These are phyloP conservation scores for Darksidea phi DNA, from an alignment of 495 filamentous ascomycete genomes.

Conservation along the genomic window DNA sequence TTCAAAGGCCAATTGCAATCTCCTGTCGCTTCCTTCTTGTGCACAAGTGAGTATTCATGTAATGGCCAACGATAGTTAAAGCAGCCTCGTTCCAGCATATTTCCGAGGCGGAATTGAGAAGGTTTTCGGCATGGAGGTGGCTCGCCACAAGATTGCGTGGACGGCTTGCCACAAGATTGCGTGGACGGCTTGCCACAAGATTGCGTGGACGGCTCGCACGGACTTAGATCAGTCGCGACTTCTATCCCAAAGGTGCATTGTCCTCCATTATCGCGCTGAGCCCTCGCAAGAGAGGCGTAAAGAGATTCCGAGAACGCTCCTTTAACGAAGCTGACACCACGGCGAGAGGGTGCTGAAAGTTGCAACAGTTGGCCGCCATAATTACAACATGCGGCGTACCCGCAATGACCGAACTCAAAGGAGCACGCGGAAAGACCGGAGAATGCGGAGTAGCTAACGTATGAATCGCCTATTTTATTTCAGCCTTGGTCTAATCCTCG, in stretches of 20 bases:
- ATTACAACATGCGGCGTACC: conserved; percentile 9
- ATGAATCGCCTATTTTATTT: conserved; percentile 4
- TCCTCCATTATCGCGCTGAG: conserved; percentile 3
- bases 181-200: neutral
- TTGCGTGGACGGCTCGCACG: neutral
- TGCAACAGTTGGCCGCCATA: conserved; percentile 11
- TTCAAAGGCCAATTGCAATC: neutral
- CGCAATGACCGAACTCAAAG: conserved; percentile 10
- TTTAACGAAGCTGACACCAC: conserved; percentile 12
- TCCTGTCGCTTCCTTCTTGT: neutral
- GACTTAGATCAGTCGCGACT: neutral
- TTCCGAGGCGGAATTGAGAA: conserved; percentile 5
- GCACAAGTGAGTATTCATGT: conserved; percentile 4
- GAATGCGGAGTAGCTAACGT: conserved; percentile 12
- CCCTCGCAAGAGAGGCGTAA: conserved; percentile 2
- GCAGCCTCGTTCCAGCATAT: conserved; percentile 4
- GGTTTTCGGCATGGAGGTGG: neutral
- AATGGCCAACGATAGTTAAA: conserved; percentile 18
- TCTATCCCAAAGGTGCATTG: conserved; percentile 14
- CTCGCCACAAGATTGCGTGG: neutral
- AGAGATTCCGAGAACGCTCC: conserved; percentile 4
- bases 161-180: neutral
- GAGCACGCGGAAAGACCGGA: conserved; percentile 1
- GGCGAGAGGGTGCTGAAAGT: neutral
- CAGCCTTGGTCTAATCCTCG: too few species aligned